Conservation (phyloP, 768 basidiomycete species). For the Hemileccinum impolitum region DNA sequence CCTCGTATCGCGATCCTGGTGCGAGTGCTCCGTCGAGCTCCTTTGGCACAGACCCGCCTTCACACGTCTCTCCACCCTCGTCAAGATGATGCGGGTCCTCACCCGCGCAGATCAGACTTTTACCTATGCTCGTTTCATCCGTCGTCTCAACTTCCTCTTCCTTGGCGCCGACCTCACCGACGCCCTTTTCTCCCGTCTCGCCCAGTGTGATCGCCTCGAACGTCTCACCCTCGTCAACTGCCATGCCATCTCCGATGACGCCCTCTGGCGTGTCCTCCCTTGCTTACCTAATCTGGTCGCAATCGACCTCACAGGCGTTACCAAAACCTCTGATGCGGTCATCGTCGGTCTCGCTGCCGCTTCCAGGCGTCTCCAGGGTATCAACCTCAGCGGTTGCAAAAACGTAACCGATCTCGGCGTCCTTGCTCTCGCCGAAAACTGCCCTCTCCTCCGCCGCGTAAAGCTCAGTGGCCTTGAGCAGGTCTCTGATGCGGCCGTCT, state of each 20-base stretch:
- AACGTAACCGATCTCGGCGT: conserved; percentile 77
- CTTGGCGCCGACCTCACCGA: conserved; percentile 70
- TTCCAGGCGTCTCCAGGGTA: conserved; percentile 80
- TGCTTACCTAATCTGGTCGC: conserved; percentile 77
- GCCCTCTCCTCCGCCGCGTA: conserved; percentile 80
- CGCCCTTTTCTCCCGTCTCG: conserved; percentile 66
- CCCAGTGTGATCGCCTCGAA: conserved; percentile 77
- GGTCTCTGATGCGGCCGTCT: conserved; percentile 75
- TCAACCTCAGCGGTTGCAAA: conserved; percentile 85
- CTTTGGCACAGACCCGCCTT: conserved; percentile 92
- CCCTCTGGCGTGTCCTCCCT: conserved; percentile 62
- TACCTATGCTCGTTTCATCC: conserved; percentile 83
- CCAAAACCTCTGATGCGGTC: conserved; percentile 65
- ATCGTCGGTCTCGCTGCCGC: conserved; percentile 66
- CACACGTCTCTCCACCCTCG: conserved; percentile 62
- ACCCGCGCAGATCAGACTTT: conserved; percentile 67
- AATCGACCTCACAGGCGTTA: conserved; percentile 77
- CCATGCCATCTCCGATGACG: conserved; percentile 58
- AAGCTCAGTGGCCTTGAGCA: conserved; percentile 78
- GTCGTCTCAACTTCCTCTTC: conserved; percentile 84
- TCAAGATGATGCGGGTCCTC: conserved; percentile 76
- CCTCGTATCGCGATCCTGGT: conserved; percentile 88
- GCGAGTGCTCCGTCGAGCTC: conserved; percentile 91
- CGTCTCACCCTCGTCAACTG: conserved; percentile 87
- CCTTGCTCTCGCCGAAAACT: conserved; percentile 67